Evolutionary conservation across 768 basidiomycete species (phyloP).

Genomic region (Leccinum subgranulosum): DNA sequence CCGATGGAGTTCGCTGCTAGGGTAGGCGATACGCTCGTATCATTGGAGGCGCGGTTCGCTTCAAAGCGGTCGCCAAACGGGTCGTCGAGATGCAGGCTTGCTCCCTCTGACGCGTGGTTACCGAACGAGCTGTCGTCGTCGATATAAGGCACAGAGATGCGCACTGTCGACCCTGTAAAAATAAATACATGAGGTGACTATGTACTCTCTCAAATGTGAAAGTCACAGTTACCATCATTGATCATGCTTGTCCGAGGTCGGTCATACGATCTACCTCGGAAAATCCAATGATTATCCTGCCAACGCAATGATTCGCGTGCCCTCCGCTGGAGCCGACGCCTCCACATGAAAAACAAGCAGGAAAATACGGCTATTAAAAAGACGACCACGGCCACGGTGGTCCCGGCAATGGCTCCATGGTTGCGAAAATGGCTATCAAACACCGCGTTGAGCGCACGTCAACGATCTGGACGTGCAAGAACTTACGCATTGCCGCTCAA

Average conservation of each 20-base stretch:
- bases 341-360: constrained; percentile 36
- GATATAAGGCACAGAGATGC: no score
- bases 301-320: constrained; percentile 33
- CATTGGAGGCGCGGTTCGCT: no score
- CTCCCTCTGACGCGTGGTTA: not conserved
- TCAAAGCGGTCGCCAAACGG: not conserved
- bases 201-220: constrained; percentile 1
- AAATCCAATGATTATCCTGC: constrained; percentile 10
- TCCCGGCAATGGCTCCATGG: constrained; percentile 65
- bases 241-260: constrained; percentile 22
- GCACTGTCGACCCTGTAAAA: not conserved
- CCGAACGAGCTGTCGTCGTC: not conserved
- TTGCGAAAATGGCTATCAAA: constrained; percentile 59
- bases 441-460: not conserved
- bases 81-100: not conserved
- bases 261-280: constrained; percentile 36
- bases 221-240: constrained; percentile 7
- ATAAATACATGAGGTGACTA: not conserved
- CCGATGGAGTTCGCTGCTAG: constrained; percentile 3
- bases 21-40: not conserved
- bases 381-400: constrained; percentile 66
- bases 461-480: not conserved
- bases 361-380: constrained; percentile 44
- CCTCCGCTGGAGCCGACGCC: constrained; percentile 39
- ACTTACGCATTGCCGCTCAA: constrained; percentile 26